A percentile compares a stretch with the other conserved stretches of the same genome.
Evolutionary conservation across 768 basidiomycete genomes (phyloP).

Genomic region (Suillus subaureus): DNA sequence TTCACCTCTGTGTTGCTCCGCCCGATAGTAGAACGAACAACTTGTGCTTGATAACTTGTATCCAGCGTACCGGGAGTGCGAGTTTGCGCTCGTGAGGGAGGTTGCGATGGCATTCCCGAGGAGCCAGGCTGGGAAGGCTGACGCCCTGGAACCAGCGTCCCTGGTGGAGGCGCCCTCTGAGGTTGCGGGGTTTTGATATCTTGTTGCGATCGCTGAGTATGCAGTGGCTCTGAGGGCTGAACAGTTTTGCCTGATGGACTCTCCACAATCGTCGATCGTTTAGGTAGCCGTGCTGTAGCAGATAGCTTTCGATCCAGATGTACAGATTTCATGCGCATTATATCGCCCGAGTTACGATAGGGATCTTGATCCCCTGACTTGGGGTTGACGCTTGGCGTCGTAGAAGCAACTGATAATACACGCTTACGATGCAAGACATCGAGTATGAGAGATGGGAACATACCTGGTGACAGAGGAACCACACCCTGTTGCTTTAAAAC

Average conservation of each 20-base stretch:
- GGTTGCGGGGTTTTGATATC: slow-evolving; percentile 41
- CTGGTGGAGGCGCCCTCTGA: slow-evolving; percentile 40
- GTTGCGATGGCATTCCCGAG: slow-evolving; percentile 28
- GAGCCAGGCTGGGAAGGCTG: slow-evolving; percentile 36
- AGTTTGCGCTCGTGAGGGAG: slow-evolving; percentile 39
- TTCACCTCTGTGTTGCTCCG: slow-evolving; percentile 85
- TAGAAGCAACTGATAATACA: slow-evolving; percentile 26
- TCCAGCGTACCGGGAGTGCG: slow-evolving; percentile 40
- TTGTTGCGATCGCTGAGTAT: slow-evolving; percentile 50
- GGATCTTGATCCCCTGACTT: slow-evolving; percentile 59
- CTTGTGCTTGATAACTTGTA: slow-evolving; percentile 45
- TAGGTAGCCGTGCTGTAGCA: slow-evolving; percentile 88
- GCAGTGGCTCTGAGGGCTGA: slow-evolving; percentile 64
- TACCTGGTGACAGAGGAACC: slow-evolving; percentile 81
- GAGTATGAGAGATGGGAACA: slow-evolving; percentile 18
- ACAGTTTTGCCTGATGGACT: slow-evolving; percentile 89
- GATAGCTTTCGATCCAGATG: slow-evolving; percentile 95
- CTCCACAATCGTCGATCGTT: slow-evolving; percentile 94
- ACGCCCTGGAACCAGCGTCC: slow-evolving; percentile 37
- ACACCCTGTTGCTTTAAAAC: slow-evolving; percentile 87
- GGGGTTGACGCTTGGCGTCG: slow-evolving; percentile 32
- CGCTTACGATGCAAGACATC: slow-evolving; percentile 14
- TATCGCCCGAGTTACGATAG: slow-evolving; percentile 86
- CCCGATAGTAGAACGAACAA: slow-evolving; percentile 64
- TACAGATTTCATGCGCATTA: slow-evolving; percentile 93